phyloP scores from a whole-genome alignment of 495 filamentous ascomycete genomes.

The Delitschia confertaspora region DNA sequence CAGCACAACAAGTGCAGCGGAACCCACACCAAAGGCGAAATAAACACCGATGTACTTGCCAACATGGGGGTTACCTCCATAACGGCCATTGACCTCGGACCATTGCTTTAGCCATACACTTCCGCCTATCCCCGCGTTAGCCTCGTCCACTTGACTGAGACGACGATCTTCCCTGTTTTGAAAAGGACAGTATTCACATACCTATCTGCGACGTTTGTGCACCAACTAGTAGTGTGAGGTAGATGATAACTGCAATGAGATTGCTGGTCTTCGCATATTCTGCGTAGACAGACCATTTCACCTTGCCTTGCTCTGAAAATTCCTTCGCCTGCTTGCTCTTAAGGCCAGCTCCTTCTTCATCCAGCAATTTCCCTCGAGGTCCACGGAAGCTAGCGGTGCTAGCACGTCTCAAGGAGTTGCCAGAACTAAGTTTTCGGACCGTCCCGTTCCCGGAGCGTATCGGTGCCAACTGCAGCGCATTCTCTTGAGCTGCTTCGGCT shows the following conservation, averaged over 20 bases:
- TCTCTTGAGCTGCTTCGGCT: slow-evolving; percentile 64
- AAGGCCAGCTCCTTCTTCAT: slow-evolving; percentile 64
- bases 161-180: background rate
- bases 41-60: slow-evolving; percentile 93
- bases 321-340: slow-evolving; percentile 85
- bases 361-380: slow-evolving; percentile 67
- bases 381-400: slow-evolving; percentile 86
- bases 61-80: slow-evolving; percentile 59
- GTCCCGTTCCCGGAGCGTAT: slow-evolving; percentile 48
- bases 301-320: slow-evolving; percentile 82
- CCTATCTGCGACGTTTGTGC: slow-evolving; percentile 71
- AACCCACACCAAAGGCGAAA: slow-evolving; percentile 87
- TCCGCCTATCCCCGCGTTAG: slow-evolving; percentile 42
- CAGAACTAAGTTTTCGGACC: slow-evolving; percentile 53
- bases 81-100: slow-evolving; percentile 66
- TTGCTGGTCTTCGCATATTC: slow-evolving; percentile 89
- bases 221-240: slow-evolving; percentile 64
- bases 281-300: slow-evolving; percentile 67
- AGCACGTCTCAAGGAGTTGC: slow-evolving; percentile 72
- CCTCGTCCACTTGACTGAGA: background rate
- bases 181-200: slow-evolving; percentile 13
- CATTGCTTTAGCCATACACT: slow-evolving; percentile 91
- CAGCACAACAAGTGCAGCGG: slow-evolving; percentile 71
- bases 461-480: slow-evolving; percentile 57
- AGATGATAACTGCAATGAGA: slow-evolving; percentile 70